Evolutionary conservation across 768 basidiomycete species (phyloP), one percentile per base, ranked within the genome.

Genomic region (Xerocomus spinulosus): DNA sequence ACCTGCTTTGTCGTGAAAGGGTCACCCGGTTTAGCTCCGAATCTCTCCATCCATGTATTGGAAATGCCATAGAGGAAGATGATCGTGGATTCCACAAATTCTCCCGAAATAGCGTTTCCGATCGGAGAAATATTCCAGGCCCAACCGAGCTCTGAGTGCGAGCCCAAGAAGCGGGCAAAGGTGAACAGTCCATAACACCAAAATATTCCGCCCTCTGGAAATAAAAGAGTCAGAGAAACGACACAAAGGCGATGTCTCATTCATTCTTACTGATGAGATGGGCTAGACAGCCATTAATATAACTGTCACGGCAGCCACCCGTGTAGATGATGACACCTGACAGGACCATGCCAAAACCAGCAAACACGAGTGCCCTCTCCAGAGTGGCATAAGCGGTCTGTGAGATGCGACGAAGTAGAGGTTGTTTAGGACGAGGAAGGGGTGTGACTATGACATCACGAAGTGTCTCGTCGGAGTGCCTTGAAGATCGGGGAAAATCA

Each of bases 21-120:
- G 60, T 85, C 84, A 13, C 88, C 90, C 0, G 86, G 69, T 14
- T 77, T 68, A 1, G 84, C 88, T 3, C 93, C 94, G 55, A 95
- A 89, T 34, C 95, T 80, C 68, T 98, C 95, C 89, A 97, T 92
- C 91, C 92, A 98, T 14, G 87, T 92, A 63, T 98, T 95, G 35
- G 91, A 86, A 28, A 80, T 73, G 8, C 94, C 94, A 62, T 97
- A 98, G 0, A 82, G 28, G 69, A 94, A 94, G 58, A 97, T 93
- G 43, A 91, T 76, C 9, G 73, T 60, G 0, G 84, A 89, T 67
- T 92, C 90, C 48, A 83, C 74, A 45, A 89, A 85, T 64, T 92
- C 89, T 5, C 83, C 87, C 7, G 83, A 80, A 8, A 77, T 73
- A 37, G 70, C 70, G 20, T 70, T 68, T 18, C 71, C 70, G 4